Evolutionary conservation across 2,329 filamentous ascomycete species (phyloP), one percentile per base, ranked within the genome.

Genomic region (Cladophialophora exuberans): DNA sequence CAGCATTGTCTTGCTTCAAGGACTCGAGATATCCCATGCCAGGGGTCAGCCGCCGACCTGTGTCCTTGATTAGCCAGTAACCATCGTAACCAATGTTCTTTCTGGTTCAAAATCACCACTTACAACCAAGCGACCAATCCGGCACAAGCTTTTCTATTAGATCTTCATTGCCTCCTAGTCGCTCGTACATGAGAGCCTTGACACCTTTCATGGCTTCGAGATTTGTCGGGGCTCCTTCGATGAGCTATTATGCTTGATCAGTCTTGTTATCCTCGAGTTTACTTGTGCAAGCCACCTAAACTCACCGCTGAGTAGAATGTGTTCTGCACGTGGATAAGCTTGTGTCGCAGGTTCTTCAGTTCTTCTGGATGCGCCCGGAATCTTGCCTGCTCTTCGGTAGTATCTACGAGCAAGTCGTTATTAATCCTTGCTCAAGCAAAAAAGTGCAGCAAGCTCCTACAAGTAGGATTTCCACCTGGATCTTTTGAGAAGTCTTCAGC

Each of bases 1-100:
- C 52, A 4, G 46, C 46, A n/a, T 62, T 56, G 13, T 69, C 63
- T 2, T 56, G 49, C 45, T 15, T 57, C 65, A 10, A 52, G 36
- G 20, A 59, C 43, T 4, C 47, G 17, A 3, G 68, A 52, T 77
- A 78, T 1, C 73, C 73, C 0, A 71, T 69, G 0, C 74, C 76
- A 0, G 75, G 76, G 1, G 73, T 76, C 17, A 76, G 64, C 9
- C 75, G 71, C 20, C 59, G 59, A 41, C 58, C 36, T 73, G 67
- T 51, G 74, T 76, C 10, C 67, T 66, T 2, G 70, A 56, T 28
- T 15, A 60, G 46, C 7, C n/a, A n/a, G n/a, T n/a, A n/a, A n/a
- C n/a, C n/a, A n/a, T n/a, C n/a, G n/a, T n/a, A n/a, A n/a, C n/a
- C n/a, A n/a, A n/a, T n/a, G n/a, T n/a, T n/a, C n/a, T n/a, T n/a